Evolutionary conservation across 2,329 filamentous ascomycete genomes (phyloP).

Genomic region (Elsinoe arachidis): DNA sequence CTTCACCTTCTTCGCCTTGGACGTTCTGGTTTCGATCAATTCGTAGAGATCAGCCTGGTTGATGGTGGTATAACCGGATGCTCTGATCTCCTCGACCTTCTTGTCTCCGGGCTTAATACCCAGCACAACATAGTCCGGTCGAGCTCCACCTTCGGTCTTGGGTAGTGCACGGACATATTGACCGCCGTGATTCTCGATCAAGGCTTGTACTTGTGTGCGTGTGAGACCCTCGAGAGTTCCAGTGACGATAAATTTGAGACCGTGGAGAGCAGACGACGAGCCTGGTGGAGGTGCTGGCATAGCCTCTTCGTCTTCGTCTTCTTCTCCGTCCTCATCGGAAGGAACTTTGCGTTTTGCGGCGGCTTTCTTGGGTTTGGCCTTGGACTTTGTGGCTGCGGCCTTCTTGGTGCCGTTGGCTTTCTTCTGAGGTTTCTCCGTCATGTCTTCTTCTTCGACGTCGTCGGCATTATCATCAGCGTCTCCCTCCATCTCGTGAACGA

Average conservation of each 20-base stretch:
- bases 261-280: not conserved
- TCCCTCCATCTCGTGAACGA: not conserved
- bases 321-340: not conserved
- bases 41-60: conserved; percentile 17
- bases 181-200: conserved; percentile 15
- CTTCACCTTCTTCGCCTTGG: conserved; percentile 2
- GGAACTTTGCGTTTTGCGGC: not conserved
- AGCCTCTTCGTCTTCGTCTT: conserved; percentile 1
- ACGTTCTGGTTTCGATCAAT: conserved; percentile 13
- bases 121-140: conserved; percentile 13
- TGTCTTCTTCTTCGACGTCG: not conserved
- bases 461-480: not conserved
- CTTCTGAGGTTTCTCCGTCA: not conserved
- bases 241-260: conserved; percentile 13
- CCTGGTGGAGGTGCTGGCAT: conserved; percentile 12
- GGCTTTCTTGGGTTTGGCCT: not conserved
- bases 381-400: not conserved
- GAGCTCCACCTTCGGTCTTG: not conserved
- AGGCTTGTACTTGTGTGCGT: conserved; percentile 6
- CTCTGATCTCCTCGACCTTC: conserved; percentile 19
- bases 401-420: not conserved
- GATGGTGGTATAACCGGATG: conserved; percentile 15
- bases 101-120: conserved; percentile 16
- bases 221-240: conserved; percentile 15
- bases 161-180: conserved; percentile 6